Evolutionary conservation across 1,139 yeast species (phyloP).

Genomic region (Kodamaea anthophila): DNA sequence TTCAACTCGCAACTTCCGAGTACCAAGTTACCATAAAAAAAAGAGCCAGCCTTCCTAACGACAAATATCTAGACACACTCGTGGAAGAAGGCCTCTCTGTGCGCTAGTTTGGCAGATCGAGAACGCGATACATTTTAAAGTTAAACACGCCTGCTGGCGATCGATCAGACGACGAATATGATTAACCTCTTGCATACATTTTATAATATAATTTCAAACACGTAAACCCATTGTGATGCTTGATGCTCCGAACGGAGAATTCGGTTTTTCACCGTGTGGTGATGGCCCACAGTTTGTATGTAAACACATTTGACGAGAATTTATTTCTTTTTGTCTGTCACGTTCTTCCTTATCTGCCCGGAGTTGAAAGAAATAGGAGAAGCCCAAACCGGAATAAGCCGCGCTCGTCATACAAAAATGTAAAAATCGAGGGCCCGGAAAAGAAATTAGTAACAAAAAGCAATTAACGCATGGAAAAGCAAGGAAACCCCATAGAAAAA

Average conservation of each 20-base stretch:
- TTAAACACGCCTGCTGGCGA: no score
- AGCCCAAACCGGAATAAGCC: constrained; percentile 1
- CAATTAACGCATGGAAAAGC: constrained; percentile 1
- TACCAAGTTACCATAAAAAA: neutral
- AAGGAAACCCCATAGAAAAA: constrained; percentile 3
- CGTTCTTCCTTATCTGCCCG: constrained; percentile 1
- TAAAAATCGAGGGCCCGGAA: constrained; percentile 2
- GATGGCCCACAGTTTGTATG: no score
- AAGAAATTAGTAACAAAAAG: constrained; percentile 1
- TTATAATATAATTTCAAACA: no score
- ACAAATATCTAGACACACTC: neutral
- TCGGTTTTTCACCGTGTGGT: no score
- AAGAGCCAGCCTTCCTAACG: neutral
- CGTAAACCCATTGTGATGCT: no score
- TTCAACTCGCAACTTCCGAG: constrained; percentile 1
- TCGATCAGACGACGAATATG: no score
- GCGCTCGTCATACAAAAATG: neutral
- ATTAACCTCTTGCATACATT: no score
- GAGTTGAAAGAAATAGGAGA: constrained; percentile 2
- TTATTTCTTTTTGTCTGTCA: neutral
- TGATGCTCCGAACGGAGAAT: no score
- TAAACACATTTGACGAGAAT: neutral
- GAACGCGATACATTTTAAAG: no score
- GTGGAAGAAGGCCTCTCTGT: neutral
- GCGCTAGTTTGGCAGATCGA: neutral